These are phyloP conservation scores for Trichoderma harzianum DNA, from an alignment of 2,329 filamentous ascomycete species.

Conservation along the genomic window DNA sequence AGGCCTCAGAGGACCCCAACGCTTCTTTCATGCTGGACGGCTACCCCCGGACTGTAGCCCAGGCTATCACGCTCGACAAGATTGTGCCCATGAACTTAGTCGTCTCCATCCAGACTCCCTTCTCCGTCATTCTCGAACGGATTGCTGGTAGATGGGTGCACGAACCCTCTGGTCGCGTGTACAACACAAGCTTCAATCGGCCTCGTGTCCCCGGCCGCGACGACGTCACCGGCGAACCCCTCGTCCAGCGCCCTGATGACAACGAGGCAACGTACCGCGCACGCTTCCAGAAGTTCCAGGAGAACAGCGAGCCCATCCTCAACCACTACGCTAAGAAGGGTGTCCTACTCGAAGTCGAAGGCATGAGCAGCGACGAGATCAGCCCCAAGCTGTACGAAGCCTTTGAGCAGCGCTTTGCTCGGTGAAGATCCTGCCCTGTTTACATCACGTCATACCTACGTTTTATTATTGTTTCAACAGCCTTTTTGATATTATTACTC, in stretches of 20 bases:
- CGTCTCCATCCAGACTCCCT: conserved; percentile 80
- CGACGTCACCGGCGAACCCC: conserved; percentile 83
- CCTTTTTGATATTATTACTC: neutral
- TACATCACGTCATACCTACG: neutral
- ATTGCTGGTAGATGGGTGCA: conserved; percentile 94
- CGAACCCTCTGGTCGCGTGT: conserved; percentile 83
- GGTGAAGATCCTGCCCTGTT: neutral
- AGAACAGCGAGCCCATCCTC: conserved; percentile 79
- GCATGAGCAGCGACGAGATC: conserved; percentile 91
- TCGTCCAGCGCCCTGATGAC: conserved; percentile 83
- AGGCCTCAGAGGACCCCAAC: conserved; percentile 63
- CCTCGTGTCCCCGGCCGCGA: conserved; percentile 78
- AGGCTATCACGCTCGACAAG: conserved; percentile 73
- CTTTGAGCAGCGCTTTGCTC: conserved; percentile 70
- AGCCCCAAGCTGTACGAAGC: conserved; percentile 82
- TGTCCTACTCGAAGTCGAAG: conserved; percentile 81
- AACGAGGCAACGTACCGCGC: conserved; percentile 80
- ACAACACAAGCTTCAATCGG: conserved; percentile 91
- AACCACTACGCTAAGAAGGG: conserved; percentile 85
- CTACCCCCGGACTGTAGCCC: conserved; percentile 82
- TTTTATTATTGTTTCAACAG: neutral
- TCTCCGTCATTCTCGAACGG: conserved; percentile 80
- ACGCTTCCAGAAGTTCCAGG: conserved; percentile 77
- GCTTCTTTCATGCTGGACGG: conserved; percentile 95
- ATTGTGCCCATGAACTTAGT: conserved; percentile 94